Base-by-base conservation (phyloP, 768 basidiomycete species). In the Lyophyllum atratum region DNA sequence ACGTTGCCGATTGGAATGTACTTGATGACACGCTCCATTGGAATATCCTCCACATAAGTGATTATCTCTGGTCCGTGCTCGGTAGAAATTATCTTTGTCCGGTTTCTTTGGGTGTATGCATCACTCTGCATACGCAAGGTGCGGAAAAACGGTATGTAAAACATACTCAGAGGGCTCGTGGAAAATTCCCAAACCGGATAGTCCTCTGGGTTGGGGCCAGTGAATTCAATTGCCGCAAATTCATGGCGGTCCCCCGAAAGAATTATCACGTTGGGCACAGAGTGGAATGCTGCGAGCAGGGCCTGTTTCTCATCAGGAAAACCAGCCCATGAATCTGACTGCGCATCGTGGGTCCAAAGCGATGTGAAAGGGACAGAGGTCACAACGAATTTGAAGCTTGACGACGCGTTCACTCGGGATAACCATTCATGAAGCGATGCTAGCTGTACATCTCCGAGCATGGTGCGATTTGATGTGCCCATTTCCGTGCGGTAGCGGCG, bases 181-280 rank as follows among this genome's bases (percentile, higher is more conserved):
- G 86, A 88, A 57, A 90, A 77, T 65, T 92, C 90, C 43, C 75
- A 70, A 25, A 89, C 76, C 8, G 73, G 61, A 59, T 84, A 74
- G 5, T 70, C 60, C 42, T 67, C 50, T 51, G 68, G 54, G 58
- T 73, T 66, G 43, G 69, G 59, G 56, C 76, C 64, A 52, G 74
- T 77, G 67, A 84, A 87, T 70, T 87, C 83, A 61, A 90, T 79
- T 4, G 82, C 83, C 1, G 89, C 89, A 63, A 91, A 92, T 71
- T 92, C 90, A 68, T 92, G 90, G 21, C 90, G 78, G 66, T 91
- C 90, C 8, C 89, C 90, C 2, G 84, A 85, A 44, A 92, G 71
- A 49, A 92, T 66, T 64, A 87, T 71, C 45, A 90, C 82, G 63
- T 92, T 91, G 0, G 88, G 86, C 11, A 91, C 84, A 22, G 82